phyloP scores from a whole-genome alignment of 106 monocot genomes.

The Dioscorea dumetorum region DNA sequence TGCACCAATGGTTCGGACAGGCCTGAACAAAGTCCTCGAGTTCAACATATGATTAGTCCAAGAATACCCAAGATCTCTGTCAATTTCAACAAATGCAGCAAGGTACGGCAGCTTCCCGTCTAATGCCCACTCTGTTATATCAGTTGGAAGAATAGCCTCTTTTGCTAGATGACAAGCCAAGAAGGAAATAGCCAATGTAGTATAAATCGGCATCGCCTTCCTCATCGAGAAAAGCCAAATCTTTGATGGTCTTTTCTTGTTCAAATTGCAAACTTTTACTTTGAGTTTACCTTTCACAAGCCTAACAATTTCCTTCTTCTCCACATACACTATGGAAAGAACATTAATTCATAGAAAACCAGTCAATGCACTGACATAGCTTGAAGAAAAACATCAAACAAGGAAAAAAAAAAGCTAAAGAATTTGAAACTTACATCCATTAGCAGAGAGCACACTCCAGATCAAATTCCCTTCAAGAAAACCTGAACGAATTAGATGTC shows the following conservation, averaged over 20 bases:
- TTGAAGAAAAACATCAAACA: not conserved
- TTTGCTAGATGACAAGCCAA: constrained; percentile 74
- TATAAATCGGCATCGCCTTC: constrained; percentile 61
- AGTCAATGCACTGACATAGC: not conserved
- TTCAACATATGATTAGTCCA: constrained; percentile 26
- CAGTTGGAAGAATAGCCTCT: constrained; percentile 70
- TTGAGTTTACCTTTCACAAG: constrained; percentile 4
- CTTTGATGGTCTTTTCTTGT: constrained; percentile 21
- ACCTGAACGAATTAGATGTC: constrained; percentile 28
- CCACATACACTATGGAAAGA: not conserved
- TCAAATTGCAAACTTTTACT: constrained; percentile 14
- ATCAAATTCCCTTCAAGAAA: constrained; percentile 54
- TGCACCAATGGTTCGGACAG: constrained; percentile 37
- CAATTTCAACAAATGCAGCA: constrained; percentile 50
- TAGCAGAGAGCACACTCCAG: constrained; percentile 3
- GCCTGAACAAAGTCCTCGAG: constrained; percentile 62
- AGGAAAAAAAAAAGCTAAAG: not conserved
- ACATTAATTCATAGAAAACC: not conserved
- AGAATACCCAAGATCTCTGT: constrained; percentile 41
- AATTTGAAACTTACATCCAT: not conserved
- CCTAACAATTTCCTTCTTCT: constrained; percentile 18
- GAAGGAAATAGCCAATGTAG: constrained; percentile 61
- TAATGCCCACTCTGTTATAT: constrained; percentile 58
- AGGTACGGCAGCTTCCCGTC: constrained; percentile 83
- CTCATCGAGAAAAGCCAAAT: constrained; percentile 40